phyloP scores from a whole-genome alignment of 352 stramenopile species.

The Albugo laibachii region DNA sequence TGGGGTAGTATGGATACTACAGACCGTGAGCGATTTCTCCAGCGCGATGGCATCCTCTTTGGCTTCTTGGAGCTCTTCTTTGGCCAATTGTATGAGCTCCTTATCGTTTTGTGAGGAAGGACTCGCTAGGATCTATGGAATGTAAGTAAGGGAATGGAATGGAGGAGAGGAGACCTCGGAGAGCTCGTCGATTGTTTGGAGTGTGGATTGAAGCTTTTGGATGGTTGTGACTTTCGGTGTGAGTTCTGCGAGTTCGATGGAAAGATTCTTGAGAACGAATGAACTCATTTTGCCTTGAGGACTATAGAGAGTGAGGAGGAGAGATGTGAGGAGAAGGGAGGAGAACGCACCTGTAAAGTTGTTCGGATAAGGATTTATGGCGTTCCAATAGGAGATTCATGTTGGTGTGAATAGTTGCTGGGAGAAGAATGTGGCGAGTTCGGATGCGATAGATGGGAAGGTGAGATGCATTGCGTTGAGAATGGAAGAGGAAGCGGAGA shows the following conservation, averaged over 20 bases:
- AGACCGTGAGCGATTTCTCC: constrained; percentile 37
- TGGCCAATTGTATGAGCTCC: constrained; percentile 53
- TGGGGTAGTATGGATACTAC: not conserved
- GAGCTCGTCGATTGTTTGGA: constrained; percentile 77
- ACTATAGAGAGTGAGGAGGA: too few species aligned
- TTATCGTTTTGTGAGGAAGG: constrained; percentile 21
- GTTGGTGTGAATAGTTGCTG: too few species aligned
- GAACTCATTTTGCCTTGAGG: too few species aligned
- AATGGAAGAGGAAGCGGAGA: too few species aligned
- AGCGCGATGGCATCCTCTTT: constrained; percentile 25
- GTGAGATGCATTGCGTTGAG: too few species aligned
- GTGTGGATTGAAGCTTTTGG: constrained; percentile 71
- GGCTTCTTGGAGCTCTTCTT: constrained; percentile 49
- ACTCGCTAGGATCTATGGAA: constrained; percentile 37
- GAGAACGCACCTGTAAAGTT: too few species aligned
- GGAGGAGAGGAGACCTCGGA: constrained; percentile 26
- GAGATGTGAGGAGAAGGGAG: too few species aligned
- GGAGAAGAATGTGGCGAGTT: too few species aligned
- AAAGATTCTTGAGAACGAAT: constrained; percentile 31
- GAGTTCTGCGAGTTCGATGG: constrained; percentile 67
- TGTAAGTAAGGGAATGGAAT: not conserved
- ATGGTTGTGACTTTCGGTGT: constrained; percentile 50
- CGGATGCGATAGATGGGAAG: too few species aligned
- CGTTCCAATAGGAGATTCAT: too few species aligned
- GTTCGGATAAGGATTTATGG: too few species aligned